Percentiles rank a stretch among this genome's conserved stretches.
Conservation (phyloP, 1,284 basidiomycete species). For the Ustilago nuda region DNA sequence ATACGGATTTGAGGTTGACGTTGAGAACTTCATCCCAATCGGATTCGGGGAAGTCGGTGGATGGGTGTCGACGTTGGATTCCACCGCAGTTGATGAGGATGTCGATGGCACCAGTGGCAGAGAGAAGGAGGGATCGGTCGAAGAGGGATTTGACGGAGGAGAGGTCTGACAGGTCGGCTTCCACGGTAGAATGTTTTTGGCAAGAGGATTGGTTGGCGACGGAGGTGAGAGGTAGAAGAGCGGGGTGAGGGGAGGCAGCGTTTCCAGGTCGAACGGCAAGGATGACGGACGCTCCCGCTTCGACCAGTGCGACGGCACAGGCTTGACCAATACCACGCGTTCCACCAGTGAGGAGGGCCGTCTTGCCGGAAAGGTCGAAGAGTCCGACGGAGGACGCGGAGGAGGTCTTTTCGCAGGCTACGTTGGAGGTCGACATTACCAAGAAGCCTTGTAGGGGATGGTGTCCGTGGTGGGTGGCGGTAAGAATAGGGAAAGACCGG, state of each 20-base stretch:
- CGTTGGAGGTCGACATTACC: slow-evolving; percentile 31
- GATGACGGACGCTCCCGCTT: slow-evolving; percentile 81
- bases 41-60: slow-evolving; percentile 80
- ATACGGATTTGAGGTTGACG: slow-evolving; percentile 62
- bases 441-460: not conserved
- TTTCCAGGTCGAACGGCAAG: slow-evolving; percentile 72
- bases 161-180: slow-evolving; percentile 81
- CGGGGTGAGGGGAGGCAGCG: slow-evolving; percentile 23
- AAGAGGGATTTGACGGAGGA: slow-evolving; percentile 78
- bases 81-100: slow-evolving; percentile 94
- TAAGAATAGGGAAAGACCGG: not conserved
- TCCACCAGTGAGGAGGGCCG: slow-evolving; percentile 55
- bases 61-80: slow-evolving; percentile 75
- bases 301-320: slow-evolving; percentile 72
- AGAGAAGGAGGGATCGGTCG: slow-evolving; percentile 74
- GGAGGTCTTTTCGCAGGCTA: slow-evolving; percentile 45
- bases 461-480: not conserved
- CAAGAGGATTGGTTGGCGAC: slow-evolving; percentile 70
- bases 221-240: slow-evolving; percentile 16
- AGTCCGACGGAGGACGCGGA: slow-evolving; percentile 31
- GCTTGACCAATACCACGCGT: slow-evolving; percentile 64
- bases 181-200: slow-evolving; percentile 73
- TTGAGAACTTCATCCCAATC: slow-evolving; percentile 82
- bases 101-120: slow-evolving; percentile 77
- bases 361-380: slow-evolving; percentile 56